Conservation (phyloP, 148 eudicot species). For the Nepenthes mirabilis region DNA sequence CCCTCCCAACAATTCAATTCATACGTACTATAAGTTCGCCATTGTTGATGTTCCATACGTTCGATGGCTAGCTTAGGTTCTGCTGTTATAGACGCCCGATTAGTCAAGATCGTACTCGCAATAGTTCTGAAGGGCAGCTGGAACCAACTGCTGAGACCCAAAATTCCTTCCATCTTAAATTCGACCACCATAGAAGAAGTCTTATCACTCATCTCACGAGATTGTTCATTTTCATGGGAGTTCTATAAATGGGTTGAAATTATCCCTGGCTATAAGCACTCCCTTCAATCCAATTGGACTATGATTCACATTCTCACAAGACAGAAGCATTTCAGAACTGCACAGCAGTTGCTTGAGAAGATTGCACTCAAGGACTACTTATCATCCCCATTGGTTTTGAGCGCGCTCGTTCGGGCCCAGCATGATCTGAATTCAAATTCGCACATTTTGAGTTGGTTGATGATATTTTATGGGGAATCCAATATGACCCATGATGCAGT, state of each 20-base stretch:
- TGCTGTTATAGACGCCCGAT: slow-evolving; percentile 22
- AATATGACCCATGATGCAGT: slow-evolving; percentile 68
- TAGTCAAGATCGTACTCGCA: slow-evolving; percentile 32
- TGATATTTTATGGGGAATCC: slow-evolving; percentile 50
- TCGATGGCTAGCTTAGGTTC: slow-evolving; percentile 7
- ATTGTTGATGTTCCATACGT: neutral
- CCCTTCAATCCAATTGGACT: slow-evolving; percentile 55
- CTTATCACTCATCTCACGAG: slow-evolving; percentile 21
- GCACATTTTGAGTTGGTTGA: slow-evolving; percentile 89
- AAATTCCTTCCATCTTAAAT: slow-evolving; percentile 39
- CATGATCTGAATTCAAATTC: slow-evolving; percentile 39
- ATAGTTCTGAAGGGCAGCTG: slow-evolving; percentile 55
- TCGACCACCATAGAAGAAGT: slow-evolving; percentile 40
- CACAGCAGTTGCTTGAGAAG: slow-evolving; percentile 61
- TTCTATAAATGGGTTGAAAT: slow-evolving; percentile 68
- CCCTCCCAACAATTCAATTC: no score
- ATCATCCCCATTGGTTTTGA: slow-evolving; percentile 60
- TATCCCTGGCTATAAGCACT: slow-evolving; percentile 54
- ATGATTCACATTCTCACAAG: slow-evolving; percentile 56
- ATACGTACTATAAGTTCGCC: no score
- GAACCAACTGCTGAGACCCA: slow-evolving; percentile 44
- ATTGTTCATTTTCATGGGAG: slow-evolving; percentile 18
- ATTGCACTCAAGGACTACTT: slow-evolving; percentile 50
- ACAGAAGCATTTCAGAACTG: slow-evolving; percentile 40
- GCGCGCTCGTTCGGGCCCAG: slow-evolving; percentile 25